phyloP scores from a whole-genome alignment of 2,329 filamentous ascomycete species.

The Aureobasidium uvarum region DNA sequence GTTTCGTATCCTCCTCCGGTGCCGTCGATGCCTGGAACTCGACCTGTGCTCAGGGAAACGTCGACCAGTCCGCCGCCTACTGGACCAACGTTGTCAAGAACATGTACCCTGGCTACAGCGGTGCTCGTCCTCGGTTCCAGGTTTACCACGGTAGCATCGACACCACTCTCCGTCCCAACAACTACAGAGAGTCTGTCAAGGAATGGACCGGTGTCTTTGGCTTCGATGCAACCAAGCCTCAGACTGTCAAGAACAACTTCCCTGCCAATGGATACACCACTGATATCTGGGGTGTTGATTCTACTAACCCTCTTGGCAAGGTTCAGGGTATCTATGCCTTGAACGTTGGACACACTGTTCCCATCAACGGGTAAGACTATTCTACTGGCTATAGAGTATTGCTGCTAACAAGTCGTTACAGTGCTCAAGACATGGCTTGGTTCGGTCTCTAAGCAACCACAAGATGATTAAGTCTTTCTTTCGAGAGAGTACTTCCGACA shows the following conservation, averaged over 20 bases:
- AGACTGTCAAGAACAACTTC: slow-evolving; percentile 36
- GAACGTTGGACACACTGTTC: slow-evolving; percentile 40
- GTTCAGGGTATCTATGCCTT: slow-evolving; percentile 41
- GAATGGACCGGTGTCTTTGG: slow-evolving; percentile 56
- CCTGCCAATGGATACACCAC: slow-evolving; percentile 39
- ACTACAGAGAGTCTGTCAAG: slow-evolving; percentile 59
- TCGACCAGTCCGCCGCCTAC: slow-evolving; percentile 47
- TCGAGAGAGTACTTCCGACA: not conserved
- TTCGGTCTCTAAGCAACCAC: not conserved
- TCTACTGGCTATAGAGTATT: accelerated
- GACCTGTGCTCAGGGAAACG: slow-evolving; percentile 51
- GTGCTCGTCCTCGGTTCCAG: slow-evolving; percentile 55
- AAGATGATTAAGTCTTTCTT: not conserved
- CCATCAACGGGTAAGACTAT: slow-evolving; percentile 33
- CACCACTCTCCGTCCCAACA: slow-evolving; percentile 48
- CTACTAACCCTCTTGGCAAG: slow-evolving; percentile 25
- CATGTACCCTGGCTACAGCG: slow-evolving; percentile 55
- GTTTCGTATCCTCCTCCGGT: slow-evolving; percentile 44
- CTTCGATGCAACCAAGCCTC: slow-evolving; percentile 34
- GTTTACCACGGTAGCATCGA: slow-evolving; percentile 59
- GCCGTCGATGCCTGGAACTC: slow-evolving; percentile 48
- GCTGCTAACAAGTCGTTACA: not conserved
- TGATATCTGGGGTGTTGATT: slow-evolving; percentile 34
- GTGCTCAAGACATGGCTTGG: slow-evolving; percentile 23
- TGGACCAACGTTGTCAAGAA: slow-evolving; percentile 51